Conservation (phyloP, 345 rosid species). For the Mercurialis annua region DNA sequence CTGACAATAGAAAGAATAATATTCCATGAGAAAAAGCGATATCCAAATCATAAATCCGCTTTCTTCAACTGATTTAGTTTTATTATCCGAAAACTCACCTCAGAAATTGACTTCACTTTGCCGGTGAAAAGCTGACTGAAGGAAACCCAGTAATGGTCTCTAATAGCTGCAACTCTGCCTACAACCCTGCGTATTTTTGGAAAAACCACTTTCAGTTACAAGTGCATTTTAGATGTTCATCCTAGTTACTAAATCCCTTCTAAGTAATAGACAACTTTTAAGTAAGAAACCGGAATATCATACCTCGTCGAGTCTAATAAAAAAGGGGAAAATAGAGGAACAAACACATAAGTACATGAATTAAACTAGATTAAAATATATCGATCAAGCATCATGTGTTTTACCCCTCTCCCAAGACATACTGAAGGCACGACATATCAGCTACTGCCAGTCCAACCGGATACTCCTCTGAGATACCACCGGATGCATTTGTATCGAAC, state of each 20-base stretch:
- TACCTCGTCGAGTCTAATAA: neutral
- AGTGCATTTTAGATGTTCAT: neutral
- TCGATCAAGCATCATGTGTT: conserved; percentile 15
- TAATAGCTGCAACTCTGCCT: conserved; percentile 45
- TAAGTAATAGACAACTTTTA: neutral
- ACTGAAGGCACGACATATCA: conserved; percentile 39
- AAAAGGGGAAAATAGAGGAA: neutral
- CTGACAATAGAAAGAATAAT: conserved; percentile 34
- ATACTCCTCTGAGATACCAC: conserved; percentile 27
- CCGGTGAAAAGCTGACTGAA: conserved; percentile 29
- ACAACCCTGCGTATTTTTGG: conserved; percentile 37
- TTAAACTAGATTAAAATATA: neutral
- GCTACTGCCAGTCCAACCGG: conserved; percentile 31
- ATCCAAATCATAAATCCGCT: neutral
- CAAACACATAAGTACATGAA: neutral
- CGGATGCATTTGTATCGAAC: conserved; percentile 13
- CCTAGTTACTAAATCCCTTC: neutral
- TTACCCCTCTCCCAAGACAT: conserved; percentile 58
- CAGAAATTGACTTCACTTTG: conserved; percentile 22
- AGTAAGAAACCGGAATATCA: neutral
- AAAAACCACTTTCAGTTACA: neutral
- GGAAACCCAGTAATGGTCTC: conserved; percentile 47
- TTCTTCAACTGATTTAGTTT: neutral
- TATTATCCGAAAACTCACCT: conserved; percentile 29
- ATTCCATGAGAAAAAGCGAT: conserved; percentile 4